Conservation (phyloP, 768 basidiomycete species). For the Cantharellus cinnabarinus region DNA sequence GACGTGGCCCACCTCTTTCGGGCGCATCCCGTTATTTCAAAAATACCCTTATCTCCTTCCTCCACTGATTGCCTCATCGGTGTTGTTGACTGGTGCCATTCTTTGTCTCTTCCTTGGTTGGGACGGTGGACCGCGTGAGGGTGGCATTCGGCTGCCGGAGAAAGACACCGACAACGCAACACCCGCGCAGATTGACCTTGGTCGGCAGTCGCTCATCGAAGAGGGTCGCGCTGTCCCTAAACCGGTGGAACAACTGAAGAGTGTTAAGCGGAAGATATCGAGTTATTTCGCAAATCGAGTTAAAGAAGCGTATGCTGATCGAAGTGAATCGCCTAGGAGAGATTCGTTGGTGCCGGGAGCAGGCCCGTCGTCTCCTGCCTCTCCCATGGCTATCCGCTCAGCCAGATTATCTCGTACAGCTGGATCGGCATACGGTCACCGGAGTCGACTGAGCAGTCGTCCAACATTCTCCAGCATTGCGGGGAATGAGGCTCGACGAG, state of each 20-base stretch:
- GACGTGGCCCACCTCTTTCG: conserved; percentile 71
- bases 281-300: conserved; percentile 11
- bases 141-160: conserved; percentile 58
- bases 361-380: too few species aligned
- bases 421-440: conserved; percentile 10
- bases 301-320: conserved; percentile 2
- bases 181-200: too few species aligned
- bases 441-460: conserved; percentile 1
- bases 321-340: too few species aligned
- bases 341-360: too few species aligned
- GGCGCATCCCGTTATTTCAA: conserved; percentile 41
- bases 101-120: conserved; percentile 74
- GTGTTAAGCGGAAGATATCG: conserved; percentile 7
- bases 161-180: conserved; percentile 35
- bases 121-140: conserved; percentile 78
- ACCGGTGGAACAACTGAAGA: background rate
- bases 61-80: conserved; percentile 50
- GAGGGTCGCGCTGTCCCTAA: background rate
- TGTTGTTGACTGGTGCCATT: conserved; percentile 66
- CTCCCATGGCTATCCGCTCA: background rate
- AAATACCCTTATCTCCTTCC: conserved; percentile 84
- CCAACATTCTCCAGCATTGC: conserved; percentile 1
- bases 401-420: conserved; percentile 1
- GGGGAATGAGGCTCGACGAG: background rate
- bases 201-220: background rate